Evolutionary conservation across 768 basidiomycete species (phyloP).

Genomic region (Tulasnella sp.): DNA sequence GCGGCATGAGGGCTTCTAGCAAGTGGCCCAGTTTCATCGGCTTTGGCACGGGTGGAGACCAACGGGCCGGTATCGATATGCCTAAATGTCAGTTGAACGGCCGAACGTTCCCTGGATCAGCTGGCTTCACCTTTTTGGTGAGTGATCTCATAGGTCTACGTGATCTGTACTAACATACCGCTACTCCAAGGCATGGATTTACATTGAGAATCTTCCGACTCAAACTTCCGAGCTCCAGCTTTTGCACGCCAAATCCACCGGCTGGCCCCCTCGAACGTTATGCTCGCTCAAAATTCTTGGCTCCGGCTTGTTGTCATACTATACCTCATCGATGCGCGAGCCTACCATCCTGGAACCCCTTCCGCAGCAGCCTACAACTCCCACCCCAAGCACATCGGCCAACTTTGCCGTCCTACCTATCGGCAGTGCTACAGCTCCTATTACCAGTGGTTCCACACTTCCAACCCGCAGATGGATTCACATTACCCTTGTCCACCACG

Average conservation of each 20-base stretch:
- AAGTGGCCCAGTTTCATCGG: conserved; percentile 76
- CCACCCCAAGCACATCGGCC: neutral
- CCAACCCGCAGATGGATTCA: conserved; percentile 51
- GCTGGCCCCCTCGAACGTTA: conserved; percentile 9
- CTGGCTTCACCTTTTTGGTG: conserved; percentile 68
- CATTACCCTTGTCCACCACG: conserved; percentile 44
- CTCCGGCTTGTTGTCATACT: conserved; percentile 18
- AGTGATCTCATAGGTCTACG: neutral
- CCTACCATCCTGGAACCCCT: conserved; percentile 14
- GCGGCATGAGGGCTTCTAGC: conserved; percentile 50
- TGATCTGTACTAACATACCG: neutral
- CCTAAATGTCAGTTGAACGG: conserved; percentile 25
- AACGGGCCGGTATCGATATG: conserved; percentile 41
- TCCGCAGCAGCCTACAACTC: neutral
- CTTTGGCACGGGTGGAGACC: conserved; percentile 47
- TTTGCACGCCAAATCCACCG: conserved; percentile 7
- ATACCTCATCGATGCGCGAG: conserved; percentile 17
- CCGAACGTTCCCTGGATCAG: conserved; percentile 44
- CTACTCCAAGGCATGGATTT: conserved; percentile 41
- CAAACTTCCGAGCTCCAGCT: conserved; percentile 25
- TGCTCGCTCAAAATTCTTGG: conserved; percentile 17
- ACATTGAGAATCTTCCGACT: conserved; percentile 40
- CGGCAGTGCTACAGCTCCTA: neutral
- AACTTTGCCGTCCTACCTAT: neutral
- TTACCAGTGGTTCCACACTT: neutral